Percentiles rank a stretch among this genome's conserved stretches.
Evolutionary conservation across 1,284 basidiomycete species (phyloP).

Genomic region (Pterulicium gracile): DNA sequence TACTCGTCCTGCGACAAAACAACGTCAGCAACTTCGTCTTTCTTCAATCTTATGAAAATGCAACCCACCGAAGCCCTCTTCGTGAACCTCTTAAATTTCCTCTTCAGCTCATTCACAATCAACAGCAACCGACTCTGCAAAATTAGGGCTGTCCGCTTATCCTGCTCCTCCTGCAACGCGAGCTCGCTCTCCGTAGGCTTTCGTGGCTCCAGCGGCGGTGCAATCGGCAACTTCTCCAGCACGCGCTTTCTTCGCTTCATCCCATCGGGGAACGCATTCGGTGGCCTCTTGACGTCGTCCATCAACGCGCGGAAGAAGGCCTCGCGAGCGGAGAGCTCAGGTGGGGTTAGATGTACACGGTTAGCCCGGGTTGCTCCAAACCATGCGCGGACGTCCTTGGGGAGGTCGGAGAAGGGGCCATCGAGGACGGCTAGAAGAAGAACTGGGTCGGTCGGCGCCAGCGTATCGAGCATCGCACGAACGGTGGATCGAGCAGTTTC

Average conservation of each 20-base stretch:
- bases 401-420: slow-evolving; percentile 59
- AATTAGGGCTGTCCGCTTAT: slow-evolving; percentile 70
- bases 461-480: slow-evolving; percentile 82
- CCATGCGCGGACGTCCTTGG: slow-evolving; percentile 82
- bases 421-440: slow-evolving; percentile 87
- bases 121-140: slow-evolving; percentile 84
- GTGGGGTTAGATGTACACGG: slow-evolving; percentile 51
- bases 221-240: slow-evolving; percentile 80
- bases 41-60: too few relatives aligned
- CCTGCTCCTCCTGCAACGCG: slow-evolving; percentile 74
- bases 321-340: slow-evolving; percentile 46
- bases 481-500: slow-evolving; percentile 83
- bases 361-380: slow-evolving; percentile 79
- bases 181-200: slow-evolving; percentile 79
- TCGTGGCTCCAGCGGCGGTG: slow-evolving; percentile 82
- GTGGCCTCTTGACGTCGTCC: slow-evolving; percentile 60
- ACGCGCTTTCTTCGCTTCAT: slow-evolving; percentile 76
- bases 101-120: slow-evolving; percentile 81
- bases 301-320: slow-evolving; percentile 75
- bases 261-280: slow-evolving; percentile 88
- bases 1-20: slow-evolving; percentile 55
- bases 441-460: slow-evolving; percentile 86
- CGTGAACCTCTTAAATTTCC: slow-evolving; percentile 89
- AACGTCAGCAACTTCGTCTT: not conserved
- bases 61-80: slow-evolving; percentile 67